phyloP scores from a whole-genome alignment of 2,329 filamentous ascomycete species.

The Pseudocercospora pini-densiflorae region DNA sequence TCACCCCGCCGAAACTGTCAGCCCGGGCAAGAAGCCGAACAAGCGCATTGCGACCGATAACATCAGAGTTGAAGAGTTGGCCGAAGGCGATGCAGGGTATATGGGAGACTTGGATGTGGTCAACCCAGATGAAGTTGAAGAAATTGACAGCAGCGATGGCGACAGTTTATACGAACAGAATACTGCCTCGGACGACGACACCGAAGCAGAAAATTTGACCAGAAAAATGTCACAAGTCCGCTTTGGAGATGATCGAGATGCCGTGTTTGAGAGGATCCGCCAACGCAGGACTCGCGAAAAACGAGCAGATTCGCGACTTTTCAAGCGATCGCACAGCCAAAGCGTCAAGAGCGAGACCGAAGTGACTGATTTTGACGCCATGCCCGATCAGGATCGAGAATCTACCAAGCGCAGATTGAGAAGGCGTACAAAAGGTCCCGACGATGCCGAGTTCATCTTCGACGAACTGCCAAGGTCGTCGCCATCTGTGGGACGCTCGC shows the following conservation, averaged over 20 bases:
- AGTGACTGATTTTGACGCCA: constrained; percentile 47
- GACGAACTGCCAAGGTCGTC: constrained; percentile 16
- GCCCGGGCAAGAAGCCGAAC: constrained; percentile 37
- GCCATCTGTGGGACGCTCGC: constrained; percentile 3
- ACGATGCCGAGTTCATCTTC: constrained; percentile 30
- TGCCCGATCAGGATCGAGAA: constrained; percentile 45
- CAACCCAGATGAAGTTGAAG: constrained; percentile 45
- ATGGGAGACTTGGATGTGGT: constrained; percentile 50
- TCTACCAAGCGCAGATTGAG: constrained; percentile 47
- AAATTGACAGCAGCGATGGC: constrained; percentile 34
- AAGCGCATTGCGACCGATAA: constrained; percentile 29
- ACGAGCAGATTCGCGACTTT: constrained; percentile 44
- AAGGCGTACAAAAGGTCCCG: constrained; percentile 46
- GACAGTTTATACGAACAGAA: constrained; percentile 31
- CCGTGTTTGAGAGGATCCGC: constrained; percentile 31
- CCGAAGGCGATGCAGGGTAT: constrained; percentile 43
- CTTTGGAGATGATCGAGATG: constrained; percentile 30
- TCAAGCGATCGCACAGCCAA: constrained; percentile 53
- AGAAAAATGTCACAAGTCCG: constrained; percentile 30
- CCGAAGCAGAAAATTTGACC: constrained; percentile 24
- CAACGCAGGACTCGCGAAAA: constrained; percentile 46
- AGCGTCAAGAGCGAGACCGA: constrained; percentile 51
- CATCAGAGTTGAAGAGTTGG: constrained; percentile 51
- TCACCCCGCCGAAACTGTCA: constrained; percentile 43
- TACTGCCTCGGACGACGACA: constrained; percentile 35